Base-by-base conservation (phyloP, 768 basidiomycete species). In the Mycena crocata region DNA sequence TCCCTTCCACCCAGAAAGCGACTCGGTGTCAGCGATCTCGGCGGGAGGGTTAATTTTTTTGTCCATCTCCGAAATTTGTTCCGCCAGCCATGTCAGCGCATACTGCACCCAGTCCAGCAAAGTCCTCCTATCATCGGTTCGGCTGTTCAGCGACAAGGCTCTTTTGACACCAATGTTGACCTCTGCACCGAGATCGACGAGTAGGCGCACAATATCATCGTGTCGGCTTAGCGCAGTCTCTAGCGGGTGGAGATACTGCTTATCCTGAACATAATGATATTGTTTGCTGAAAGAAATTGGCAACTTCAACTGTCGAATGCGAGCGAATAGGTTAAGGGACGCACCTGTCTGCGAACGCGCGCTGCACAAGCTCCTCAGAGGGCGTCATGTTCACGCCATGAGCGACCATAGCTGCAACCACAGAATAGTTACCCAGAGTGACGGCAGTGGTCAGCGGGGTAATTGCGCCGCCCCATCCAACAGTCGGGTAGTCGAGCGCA, bases 371-470 rank as follows among this genome's bases (percentile, higher is more conserved):
- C 23, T 80, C 79, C 45, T 79, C 78, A 0, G 74, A 71, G 1
- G 81, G 71, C 1, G 68, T 64, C 30, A 83, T 21, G 61, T 82
- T 83, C 3, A 75, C 83, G 4, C 82, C 84, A 69, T 83, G 74
- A 1, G 84, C 83, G 17, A 83, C 65, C n/a, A 79, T 64, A 0
- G 79, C 79, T 2, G 62, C 69, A 37, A 85, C 35, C 51, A 79
- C 78, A 4, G 80, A 76, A 65, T 82, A 82, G 39, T 78, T 67
- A 19, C 74, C 64, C 32, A 67, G 66, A 19, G 67, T 57, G n/a
- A 85, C 73, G 10, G 84, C 83, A 30, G 77, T 77, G 9, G 74
- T 71, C 17, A 86, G 52, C 2, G 85, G 84, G 69, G 82, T 82
- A 1, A 62, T 65, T 3, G 78, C 73, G 19, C 74, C 64, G 34